Evolutionary conservation across 2,329 filamentous ascomycete species (phyloP), one percentile per base, ranked within the genome.

Genomic region (Golovinomyces cichoracearum): DNA sequence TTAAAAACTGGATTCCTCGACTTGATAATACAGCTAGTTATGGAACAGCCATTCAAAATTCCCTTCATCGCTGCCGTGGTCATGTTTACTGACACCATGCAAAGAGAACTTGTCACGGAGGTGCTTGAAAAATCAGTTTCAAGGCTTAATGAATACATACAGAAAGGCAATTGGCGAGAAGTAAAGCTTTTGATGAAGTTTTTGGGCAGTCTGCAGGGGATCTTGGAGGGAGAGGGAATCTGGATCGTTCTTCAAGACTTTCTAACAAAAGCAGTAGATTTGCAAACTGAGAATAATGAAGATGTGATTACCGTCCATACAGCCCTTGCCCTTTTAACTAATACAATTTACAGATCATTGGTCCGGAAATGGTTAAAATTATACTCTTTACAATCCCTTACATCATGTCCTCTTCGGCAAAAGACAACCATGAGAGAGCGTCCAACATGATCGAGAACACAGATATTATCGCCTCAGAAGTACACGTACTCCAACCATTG

Each of bases 21-120:
- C 50, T 71, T 93, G 26, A 68, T 77, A 6, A 66, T 86, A 50
- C 82, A 88, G 63, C 70, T 95, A 54, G 71, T 81, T 40, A 62
- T 83, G 31, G 90, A 98, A 65, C 90, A 98, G 65, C 90, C 90
- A 1, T 79, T 98, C 63, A 95, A 95, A 69, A 92, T 85, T n/a
- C 88, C 90, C 0, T 95, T 94, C 61, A 72, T 93, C 33, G 85
- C 86, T 9, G 83, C 82, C 19, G 78, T 88, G 13, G 72, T 92
- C 40, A 71, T 93, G 50, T 73, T 84, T 50, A 73, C 78, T 54
- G 94, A 95, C 65, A 73, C 74, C 23, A 66, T 81, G 57, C 84
- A 83, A 60, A 70, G 79, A 4, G 81, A 90, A 55, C 69, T 93
- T 31, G 74, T 80, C 27, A 70, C 71, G 33, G 74, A 84, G 53